Evolutionary conservation across 805 yeast genomes (phyloP).

Genomic region (Myxozyma geophila): DNA sequence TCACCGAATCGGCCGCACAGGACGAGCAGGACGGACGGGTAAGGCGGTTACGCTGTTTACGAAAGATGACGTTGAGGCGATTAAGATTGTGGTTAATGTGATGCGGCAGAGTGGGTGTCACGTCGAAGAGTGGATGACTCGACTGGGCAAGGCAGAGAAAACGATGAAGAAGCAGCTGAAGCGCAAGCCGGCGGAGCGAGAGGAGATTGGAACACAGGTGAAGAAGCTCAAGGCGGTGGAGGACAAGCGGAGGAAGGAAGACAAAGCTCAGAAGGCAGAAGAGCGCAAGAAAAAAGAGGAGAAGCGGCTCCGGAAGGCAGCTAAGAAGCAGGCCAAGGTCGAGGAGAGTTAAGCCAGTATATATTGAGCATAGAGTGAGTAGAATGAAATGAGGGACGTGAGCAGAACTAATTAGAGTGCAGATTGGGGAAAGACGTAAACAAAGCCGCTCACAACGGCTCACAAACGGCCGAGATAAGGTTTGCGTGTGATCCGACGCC

Average conservation of each 20-base stretch:
- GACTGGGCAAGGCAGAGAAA: conserved; percentile 65
- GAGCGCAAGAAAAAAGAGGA: conserved; percentile 5
- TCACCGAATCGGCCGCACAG: conserved; percentile 98
- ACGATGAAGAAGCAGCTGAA: conserved; percentile 51
- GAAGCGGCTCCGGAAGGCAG: conserved; percentile 11
- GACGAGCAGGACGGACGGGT: conserved; percentile 89
- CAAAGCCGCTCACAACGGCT: neutral
- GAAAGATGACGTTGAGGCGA: conserved; percentile 75
- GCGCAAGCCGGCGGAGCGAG: conserved; percentile 60
- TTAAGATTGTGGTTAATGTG: conserved; percentile 86
- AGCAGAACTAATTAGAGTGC: neutral
- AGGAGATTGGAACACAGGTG: conserved; percentile 51
- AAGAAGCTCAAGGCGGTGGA: conserved; percentile 18
- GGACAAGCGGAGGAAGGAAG: conserved; percentile 9
- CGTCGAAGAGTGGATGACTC: conserved; percentile 81
- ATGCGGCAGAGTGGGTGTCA: conserved; percentile 86
- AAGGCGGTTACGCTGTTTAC: conserved; percentile 91
- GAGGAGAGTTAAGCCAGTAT: neutral
- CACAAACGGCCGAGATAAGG: too few species aligned
- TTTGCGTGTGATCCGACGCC: too few species aligned
- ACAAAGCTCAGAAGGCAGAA: conserved; percentile 3
- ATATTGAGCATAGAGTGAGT: neutral
- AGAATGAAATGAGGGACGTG: too few species aligned
- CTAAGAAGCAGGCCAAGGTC: neutral
- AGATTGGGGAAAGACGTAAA: neutral